Evolutionary conservation across 2,329 filamentous ascomycete species (phyloP).

Genomic region (Sporothrix schenckii): DNA sequence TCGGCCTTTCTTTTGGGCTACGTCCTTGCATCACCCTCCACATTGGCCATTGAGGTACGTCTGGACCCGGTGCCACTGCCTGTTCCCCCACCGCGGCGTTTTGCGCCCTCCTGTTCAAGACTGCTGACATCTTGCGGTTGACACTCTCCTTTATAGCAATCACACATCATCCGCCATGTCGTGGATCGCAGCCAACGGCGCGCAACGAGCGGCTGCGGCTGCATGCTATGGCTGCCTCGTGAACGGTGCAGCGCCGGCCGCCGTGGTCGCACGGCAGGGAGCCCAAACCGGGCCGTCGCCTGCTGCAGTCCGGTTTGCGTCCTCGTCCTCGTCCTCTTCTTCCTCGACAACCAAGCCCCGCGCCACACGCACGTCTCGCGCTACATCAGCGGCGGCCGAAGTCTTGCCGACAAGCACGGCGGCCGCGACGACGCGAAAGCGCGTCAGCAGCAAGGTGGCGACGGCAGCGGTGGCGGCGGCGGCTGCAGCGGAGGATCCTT

Average conservation of each 20-base stretch:
- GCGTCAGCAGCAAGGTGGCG: slow-evolving; percentile 34
- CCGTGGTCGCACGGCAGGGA: slow-evolving; percentile 26
- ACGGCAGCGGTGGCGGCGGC: slow-evolving; percentile 3
- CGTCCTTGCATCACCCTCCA: slow-evolving; percentile 15
- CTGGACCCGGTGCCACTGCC: slow-evolving; percentile 8
- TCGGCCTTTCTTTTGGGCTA: background rate
- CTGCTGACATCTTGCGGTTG: background rate
- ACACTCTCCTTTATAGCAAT: background rate
- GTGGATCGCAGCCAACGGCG: slow-evolving; percentile 33
- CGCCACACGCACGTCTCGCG: slow-evolving; percentile 26
- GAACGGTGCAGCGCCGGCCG: slow-evolving; percentile 28
- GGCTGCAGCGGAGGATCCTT: background rate
- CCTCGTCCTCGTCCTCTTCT: slow-evolving; percentile 27
- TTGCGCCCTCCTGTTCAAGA: background rate
- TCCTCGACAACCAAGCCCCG: slow-evolving; percentile 30
- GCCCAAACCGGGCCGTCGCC: background rate
- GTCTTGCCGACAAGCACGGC: slow-evolving; percentile 21
- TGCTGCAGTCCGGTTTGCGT: slow-evolving; percentile 30
- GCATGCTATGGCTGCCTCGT: slow-evolving; percentile 33
- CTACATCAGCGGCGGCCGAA: background rate
- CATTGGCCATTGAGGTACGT: slow-evolving; percentile 2
- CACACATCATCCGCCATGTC: slow-evolving; percentile 30
- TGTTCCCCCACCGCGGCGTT: slow-evolving; percentile 9
- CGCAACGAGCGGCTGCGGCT: slow-evolving; percentile 30
- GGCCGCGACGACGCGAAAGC: slow-evolving; percentile 33